phyloP scores from a whole-genome alignment of 2,329 filamentous ascomycete genomes.

The Epichloe baconii region DNA sequence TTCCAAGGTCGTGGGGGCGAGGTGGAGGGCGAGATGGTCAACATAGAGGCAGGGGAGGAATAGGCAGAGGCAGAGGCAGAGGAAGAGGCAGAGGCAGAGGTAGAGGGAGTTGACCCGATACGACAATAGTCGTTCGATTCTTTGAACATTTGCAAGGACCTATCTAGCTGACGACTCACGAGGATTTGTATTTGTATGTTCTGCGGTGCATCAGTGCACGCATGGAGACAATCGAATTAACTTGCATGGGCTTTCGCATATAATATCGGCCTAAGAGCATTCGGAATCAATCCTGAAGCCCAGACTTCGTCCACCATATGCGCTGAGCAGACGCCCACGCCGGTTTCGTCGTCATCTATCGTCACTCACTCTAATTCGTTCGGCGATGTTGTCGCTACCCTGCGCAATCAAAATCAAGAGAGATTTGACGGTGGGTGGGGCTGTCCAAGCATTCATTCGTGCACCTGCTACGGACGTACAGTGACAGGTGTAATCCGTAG shows the following conservation, averaged over 20 bases:
- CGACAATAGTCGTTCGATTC: neutral
- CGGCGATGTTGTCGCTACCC: neutral
- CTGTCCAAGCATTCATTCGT: neutral
- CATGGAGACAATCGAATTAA: too few relatives aligned
- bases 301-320: too few relatives aligned
- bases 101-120: neutral
- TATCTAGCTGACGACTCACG: too few relatives aligned
- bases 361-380: too few relatives aligned
- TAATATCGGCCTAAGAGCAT: too few relatives aligned
- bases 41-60: slow-evolving; percentile 9
- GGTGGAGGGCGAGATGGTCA: slow-evolving; percentile 13
- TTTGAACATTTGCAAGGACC: neutral
- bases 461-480: neutral
- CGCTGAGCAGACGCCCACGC: too few relatives aligned
- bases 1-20: slow-evolving; percentile 20
- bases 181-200: too few relatives aligned
- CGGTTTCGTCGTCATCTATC: too few relatives aligned
- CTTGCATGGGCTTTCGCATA: too few relatives aligned
- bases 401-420: neutral
- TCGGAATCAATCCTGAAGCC: too few relatives aligned
- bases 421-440: neutral
- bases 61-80: slow-evolving; percentile 2
- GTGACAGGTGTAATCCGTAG: too few relatives aligned
- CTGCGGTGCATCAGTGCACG: too few relatives aligned
- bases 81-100: neutral